Evolutionary conservation across 2,329 filamentous ascomycete species (phyloP).

Genomic region (Geosmithia morbida): DNA sequence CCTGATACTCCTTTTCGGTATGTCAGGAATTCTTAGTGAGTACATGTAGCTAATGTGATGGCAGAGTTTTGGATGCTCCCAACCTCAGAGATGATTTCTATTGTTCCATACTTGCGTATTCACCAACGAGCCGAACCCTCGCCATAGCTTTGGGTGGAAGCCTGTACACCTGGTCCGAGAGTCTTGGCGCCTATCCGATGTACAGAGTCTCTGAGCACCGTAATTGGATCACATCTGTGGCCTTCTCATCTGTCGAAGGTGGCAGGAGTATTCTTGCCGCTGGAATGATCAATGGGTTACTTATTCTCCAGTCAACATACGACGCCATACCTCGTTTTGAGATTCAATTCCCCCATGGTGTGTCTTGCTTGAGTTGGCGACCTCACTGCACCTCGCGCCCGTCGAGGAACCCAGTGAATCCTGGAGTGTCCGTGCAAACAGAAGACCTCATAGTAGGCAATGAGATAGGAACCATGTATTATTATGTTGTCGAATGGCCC

Average conservation of each 20-base stretch:
- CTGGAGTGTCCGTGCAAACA: conserved; percentile 40
- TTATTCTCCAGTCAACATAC: conserved; percentile 66
- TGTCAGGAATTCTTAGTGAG: conserved; percentile 11
- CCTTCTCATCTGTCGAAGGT: conserved; percentile 72
- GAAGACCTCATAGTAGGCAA: conserved; percentile 85
- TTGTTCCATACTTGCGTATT: conserved; percentile 83
- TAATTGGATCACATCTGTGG: conserved; percentile 64
- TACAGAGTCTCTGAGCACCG: conserved; percentile 11
- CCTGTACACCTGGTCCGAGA: conserved; percentile 84
- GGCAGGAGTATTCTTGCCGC: conserved; percentile 70
- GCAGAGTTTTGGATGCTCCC: conserved; percentile 73
- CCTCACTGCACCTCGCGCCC: conserved; percentile 41
- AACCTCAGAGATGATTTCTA: conserved; percentile 91
- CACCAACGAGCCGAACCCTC: conserved; percentile 54
- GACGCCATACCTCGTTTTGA: conserved; percentile 61
- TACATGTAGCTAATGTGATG: background rate
- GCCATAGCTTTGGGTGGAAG: conserved; percentile 69
- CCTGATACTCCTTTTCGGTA: background rate
- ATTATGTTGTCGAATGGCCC: conserved; percentile 84
- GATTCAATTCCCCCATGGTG: conserved; percentile 52
- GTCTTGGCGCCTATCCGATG: conserved; percentile 42
- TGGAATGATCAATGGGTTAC: conserved; percentile 61
- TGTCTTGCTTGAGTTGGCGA: conserved; percentile 74
- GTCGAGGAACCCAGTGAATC: conserved; percentile 32
- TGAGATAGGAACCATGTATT: conserved; percentile 67